Percentiles rank a stretch among this genome's conserved stretches.
phyloP scores from a whole-genome alignment of 768 basidiomycete species.

The Hebeloma cylindrosporum region DNA sequence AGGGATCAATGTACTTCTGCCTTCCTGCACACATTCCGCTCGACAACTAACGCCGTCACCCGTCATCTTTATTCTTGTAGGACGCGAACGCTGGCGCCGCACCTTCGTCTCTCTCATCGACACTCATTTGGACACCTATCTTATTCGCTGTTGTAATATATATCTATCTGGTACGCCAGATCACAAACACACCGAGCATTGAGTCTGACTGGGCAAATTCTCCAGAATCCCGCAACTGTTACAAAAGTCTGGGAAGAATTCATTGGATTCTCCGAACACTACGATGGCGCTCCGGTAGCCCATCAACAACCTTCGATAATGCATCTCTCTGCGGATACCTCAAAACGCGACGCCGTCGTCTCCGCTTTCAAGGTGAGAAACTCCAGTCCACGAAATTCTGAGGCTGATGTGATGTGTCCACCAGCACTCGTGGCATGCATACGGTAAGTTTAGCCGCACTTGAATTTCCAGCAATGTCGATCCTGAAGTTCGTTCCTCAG shows the following conservation, averaged over 20 bases:
- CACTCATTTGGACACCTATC: conserved; percentile 20
- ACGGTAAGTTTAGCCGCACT: conserved; percentile 50
- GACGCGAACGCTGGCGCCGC: conserved; percentile 13
- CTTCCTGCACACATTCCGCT: neutral
- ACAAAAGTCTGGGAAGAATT: conserved; percentile 32
- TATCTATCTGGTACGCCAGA: conserved; percentile 20
- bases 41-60: neutral
- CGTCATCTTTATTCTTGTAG: conserved; percentile 6
- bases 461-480: too few relatives aligned
- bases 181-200: neutral
- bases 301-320: conserved; percentile 8
- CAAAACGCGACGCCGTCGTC: conserved; percentile 68
- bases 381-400: too few relatives aligned
- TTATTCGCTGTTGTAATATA: conserved; percentile 19
- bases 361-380: conserved; percentile 79
- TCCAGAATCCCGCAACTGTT: conserved; percentile 23
- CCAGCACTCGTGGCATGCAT: conserved; percentile 85
- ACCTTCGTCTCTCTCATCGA: conserved; percentile 15
- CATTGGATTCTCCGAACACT: conserved; percentile 44
- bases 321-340: conserved; percentile 50
- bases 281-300: conserved; percentile 28
- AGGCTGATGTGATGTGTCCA: neutral
- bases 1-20: conserved; percentile 2
- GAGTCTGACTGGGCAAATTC: neutral
- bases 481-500: too few relatives aligned